These are phyloP conservation scores for Tolypocladium ovalisporum DNA, from an alignment of 2,329 filamentous ascomycete genomes.

Conservation along the genomic window DNA sequence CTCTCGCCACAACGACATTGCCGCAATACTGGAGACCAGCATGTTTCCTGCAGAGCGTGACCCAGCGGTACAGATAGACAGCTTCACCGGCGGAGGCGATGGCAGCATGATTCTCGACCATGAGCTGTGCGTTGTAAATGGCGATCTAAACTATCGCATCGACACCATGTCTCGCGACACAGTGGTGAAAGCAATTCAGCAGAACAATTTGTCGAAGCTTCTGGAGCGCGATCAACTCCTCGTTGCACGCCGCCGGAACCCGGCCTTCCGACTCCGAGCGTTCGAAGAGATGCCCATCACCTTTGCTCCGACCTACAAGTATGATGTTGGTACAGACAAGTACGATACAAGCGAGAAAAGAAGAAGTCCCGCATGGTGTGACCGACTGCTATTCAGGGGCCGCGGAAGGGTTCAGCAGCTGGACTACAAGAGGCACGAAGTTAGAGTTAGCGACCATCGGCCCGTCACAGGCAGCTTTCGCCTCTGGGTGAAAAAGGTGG, in stretches of 20 bases:
- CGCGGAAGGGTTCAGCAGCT: conserved; percentile 73
- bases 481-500: conserved; percentile 74
- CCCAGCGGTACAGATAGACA: conserved; percentile 56
- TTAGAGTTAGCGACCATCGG: conserved; percentile 82
- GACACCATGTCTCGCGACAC: conserved; percentile 93
- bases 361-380: conserved; percentile 91
- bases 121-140: conserved; percentile 93
- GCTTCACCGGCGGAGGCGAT: conserved; percentile 84
- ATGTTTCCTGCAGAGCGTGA: conserved; percentile 66
- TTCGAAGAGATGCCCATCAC: conserved; percentile 87
- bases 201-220: conserved; percentile 72
- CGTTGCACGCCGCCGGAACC: conserved; percentile 78
- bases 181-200: conserved; percentile 74
- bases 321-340: conserved; percentile 87
- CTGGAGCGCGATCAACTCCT: conserved; percentile 90
- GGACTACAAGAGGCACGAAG: conserved; percentile 82
- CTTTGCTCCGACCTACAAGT: conserved; percentile 96
- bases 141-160: conserved; percentile 96
- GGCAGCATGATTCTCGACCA: conserved; percentile 92
- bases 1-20: conserved; percentile 84
- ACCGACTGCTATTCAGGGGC: conserved; percentile 80
- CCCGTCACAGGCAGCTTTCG: conserved; percentile 81
- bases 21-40: conserved; percentile 72
- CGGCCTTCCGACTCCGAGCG: conserved; percentile 74
- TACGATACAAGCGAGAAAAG: conserved; percentile 96